Evolutionary conservation across 2,329 filamentous ascomycete genomes (phyloP).

Genomic region (Samsoniella hepiali): DNA sequence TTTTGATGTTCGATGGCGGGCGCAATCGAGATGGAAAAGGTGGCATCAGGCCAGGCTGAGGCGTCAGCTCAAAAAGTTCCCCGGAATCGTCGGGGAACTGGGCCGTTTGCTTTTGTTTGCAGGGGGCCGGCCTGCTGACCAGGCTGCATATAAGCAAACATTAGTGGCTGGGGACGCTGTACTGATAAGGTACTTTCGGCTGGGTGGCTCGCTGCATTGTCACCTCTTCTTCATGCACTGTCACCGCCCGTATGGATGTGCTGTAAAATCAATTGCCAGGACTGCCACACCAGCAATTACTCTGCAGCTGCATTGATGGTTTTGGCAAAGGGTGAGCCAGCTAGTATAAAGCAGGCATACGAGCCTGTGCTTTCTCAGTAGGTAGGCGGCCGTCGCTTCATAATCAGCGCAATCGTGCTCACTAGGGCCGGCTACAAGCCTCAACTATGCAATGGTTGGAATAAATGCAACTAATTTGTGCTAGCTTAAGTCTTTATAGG

Average conservation of each 20-base stretch:
- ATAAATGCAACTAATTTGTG: too few species aligned
- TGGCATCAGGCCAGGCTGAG: background rate
- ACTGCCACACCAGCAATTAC: too few species aligned
- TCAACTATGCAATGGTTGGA: too few species aligned
- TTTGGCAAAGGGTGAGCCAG: background rate
- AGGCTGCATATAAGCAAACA: background rate
- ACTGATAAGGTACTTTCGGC: too few species aligned
- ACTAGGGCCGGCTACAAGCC: background rate
- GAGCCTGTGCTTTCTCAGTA: background rate
- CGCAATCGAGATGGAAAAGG: background rate
- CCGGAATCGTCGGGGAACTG: background rate
- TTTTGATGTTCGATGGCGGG: background rate
- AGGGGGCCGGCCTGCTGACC: background rate
- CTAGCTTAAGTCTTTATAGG: too few species aligned
- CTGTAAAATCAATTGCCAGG: background rate
- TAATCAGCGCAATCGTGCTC: constrained; percentile 5
- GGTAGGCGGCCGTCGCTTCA: background rate
- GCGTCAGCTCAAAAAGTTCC: background rate
- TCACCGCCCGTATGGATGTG: background rate
- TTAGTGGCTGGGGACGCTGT: constrained; percentile 1
- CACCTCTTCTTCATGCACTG: background rate
- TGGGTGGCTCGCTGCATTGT: background rate
- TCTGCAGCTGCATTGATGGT: background rate
- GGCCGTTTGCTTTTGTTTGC: background rate
- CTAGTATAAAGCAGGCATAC: too few species aligned